phyloP scores from a whole-genome alignment of 2,329 filamentous ascomycete genomes.

The Pseudogymnoascus sp. region DNA sequence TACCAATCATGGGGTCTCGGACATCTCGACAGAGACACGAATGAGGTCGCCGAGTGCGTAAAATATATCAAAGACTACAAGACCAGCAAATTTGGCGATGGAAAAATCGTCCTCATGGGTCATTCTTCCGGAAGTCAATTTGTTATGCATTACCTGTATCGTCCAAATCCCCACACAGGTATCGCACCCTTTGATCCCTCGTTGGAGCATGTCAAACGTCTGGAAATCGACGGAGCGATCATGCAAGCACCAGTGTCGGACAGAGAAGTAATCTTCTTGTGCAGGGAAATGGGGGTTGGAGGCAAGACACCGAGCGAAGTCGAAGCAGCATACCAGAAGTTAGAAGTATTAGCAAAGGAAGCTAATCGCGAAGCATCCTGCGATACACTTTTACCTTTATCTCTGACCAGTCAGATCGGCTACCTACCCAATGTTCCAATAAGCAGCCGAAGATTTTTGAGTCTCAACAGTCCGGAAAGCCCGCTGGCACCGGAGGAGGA shows the following conservation, averaged over 20 bases:
- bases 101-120: conserved; percentile 55
- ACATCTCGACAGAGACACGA: conserved; percentile 30
- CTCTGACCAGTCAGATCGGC: conserved; percentile 24
- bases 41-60: conserved; percentile 28
- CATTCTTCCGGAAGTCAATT: conserved; percentile 61
- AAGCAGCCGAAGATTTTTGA: conserved; percentile 28
- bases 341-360: conserved; percentile 30
- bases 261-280: conserved; percentile 40
- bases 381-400: conserved; percentile 29
- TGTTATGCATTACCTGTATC: conserved; percentile 50
- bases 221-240: conserved; percentile 47
- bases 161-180: conserved; percentile 31
- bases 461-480: conserved; percentile 39
- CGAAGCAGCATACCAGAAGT: conserved; percentile 30
- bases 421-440: conserved; percentile 27
- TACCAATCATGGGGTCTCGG: conserved; percentile 30
- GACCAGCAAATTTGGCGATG: conserved; percentile 29
- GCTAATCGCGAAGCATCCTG: conserved; percentile 16
- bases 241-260: conserved; percentile 57
- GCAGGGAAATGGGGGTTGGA: conserved; percentile 29
- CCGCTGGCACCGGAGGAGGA: conserved; percentile 46
- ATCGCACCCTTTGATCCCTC: conserved; percentile 20
- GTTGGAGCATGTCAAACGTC: conserved; percentile 31
- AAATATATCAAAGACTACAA: conserved; percentile 29
- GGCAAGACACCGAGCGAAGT: conserved; percentile 25